A percentile compares a stretch with the other conserved stretches of the same genome.
Evolutionary conservation across 2,329 filamentous ascomycete genomes (phyloP).

Genomic region (Xylariaceae sp.): DNA sequence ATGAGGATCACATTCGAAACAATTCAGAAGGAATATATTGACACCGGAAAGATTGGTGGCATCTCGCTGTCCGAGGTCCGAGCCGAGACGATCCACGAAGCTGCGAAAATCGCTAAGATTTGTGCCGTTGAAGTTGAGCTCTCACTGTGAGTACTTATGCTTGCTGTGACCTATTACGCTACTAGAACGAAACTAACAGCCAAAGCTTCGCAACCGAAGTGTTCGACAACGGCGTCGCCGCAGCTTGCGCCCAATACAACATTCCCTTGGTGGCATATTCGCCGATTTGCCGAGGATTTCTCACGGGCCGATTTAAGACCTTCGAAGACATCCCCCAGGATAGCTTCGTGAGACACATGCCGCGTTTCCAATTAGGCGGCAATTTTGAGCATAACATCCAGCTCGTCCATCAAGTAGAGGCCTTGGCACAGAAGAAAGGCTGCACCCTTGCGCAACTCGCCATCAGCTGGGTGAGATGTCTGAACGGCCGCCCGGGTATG

Average conservation of each 20-base stretch:
- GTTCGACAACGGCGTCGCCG: conserved; percentile 30
- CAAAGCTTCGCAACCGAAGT: conserved; percentile 25
- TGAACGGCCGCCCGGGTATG: conserved; percentile 47
- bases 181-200: conserved; percentile 12
- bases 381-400: conserved; percentile 60
- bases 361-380: conserved; percentile 54
- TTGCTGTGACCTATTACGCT: neutral
- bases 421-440: conserved; percentile 54
- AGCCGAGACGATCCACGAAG: conserved; percentile 36
- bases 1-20: conserved; percentile 33
- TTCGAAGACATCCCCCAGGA: conserved; percentile 50
- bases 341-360: conserved; percentile 42
- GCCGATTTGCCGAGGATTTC: conserved; percentile 57
- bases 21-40: conserved; percentile 35
- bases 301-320: conserved; percentile 48
- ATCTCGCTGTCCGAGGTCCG: conserved; percentile 38
- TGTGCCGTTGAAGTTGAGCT: conserved; percentile 37
- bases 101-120: conserved; percentile 32
- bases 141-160: conserved; percentile 28
- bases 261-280: conserved; percentile 71
- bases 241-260: conserved; percentile 52
- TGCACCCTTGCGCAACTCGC: conserved; percentile 60
- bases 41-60: conserved; percentile 37
- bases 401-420: conserved; percentile 52
- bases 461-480: conserved; percentile 54